Evolutionary conservation across 2,329 filamentous ascomycete species (phyloP).

Genomic region (Penicillium fuscoglaucum): DNA sequence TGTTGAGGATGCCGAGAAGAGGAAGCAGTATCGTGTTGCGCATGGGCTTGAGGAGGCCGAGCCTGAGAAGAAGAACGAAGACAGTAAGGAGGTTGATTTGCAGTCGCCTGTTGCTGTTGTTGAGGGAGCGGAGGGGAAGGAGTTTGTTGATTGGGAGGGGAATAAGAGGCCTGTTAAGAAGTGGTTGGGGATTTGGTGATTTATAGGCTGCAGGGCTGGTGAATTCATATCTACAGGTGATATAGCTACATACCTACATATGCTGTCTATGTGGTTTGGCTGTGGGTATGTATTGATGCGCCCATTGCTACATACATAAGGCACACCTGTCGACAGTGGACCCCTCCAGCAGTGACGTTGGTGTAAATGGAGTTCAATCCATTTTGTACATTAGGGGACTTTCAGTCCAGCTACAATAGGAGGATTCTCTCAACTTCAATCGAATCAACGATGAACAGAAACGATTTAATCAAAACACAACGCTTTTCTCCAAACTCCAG

Average conservation of each 20-base stretch:
- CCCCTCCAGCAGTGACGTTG: not conserved
- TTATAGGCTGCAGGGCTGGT: not conserved
- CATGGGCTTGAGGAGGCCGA: slow-evolving; percentile 69
- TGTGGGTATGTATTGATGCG: not conserved
- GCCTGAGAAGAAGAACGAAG: slow-evolving; percentile 36
- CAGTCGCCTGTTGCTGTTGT: slow-evolving; percentile 42
- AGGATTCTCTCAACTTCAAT: slow-evolving; percentile 1
- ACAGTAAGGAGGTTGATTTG: slow-evolving; percentile 33
- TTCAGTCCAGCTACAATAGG: slow-evolving; percentile 4
- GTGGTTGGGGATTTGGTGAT: slow-evolving; percentile 78
- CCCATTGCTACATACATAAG: too few species aligned
- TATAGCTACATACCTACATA: not conserved
- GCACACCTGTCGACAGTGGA: too few species aligned
- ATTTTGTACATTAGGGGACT: slow-evolving; percentile 18
- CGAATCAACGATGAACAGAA: slow-evolving; percentile 12
- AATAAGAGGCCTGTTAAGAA: slow-evolving; percentile 66
- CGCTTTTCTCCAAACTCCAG: slow-evolving; percentile 16
- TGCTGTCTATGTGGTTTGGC: not conserved
- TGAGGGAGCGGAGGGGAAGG: slow-evolving; percentile 34
- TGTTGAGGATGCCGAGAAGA: slow-evolving; percentile 84
- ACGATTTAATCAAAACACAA: not conserved
- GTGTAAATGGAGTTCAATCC: not conserved
- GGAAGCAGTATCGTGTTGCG: slow-evolving; percentile 78
- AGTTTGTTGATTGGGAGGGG: slow-evolving; percentile 39
- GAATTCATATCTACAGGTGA: not conserved